A percentile compares a stretch with the other conserved stretches of the same genome.
phyloP scores from a whole-genome alignment of 768 basidiomycete genomes.

The Leccinellum luteum region DNA sequence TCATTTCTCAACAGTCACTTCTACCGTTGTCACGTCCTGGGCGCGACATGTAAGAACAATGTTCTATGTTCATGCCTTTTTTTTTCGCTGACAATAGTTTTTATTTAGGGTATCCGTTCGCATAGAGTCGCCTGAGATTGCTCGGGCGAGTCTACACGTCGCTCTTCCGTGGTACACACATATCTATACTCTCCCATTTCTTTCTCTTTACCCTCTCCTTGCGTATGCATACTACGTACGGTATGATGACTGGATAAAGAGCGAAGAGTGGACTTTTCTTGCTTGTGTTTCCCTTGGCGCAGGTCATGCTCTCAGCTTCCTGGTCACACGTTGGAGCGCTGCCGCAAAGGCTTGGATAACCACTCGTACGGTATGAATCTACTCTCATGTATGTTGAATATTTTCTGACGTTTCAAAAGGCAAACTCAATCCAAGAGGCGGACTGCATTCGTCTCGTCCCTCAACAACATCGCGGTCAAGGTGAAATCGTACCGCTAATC shows the following conservation, averaged over 20 bases:
- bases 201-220: slow-evolving; percentile 77
- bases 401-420: slow-evolving; percentile 36
- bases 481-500: slow-evolving; percentile 79
- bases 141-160: slow-evolving; percentile 62
- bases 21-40: background rate
- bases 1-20: background rate
- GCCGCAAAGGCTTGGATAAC: slow-evolving; percentile 78
- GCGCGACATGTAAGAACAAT: slow-evolving; percentile 18
- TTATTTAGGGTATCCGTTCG: slow-evolving; percentile 41
- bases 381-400: background rate
- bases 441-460: slow-evolving; percentile 82
- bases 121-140: slow-evolving; percentile 67
- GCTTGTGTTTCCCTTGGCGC: slow-evolving; percentile 82
- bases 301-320: slow-evolving; percentile 88
- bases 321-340: slow-evolving; percentile 88
- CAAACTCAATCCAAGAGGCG: slow-evolving; percentile 64
- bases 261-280: slow-evolving; percentile 98
- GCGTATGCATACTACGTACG: slow-evolving; percentile 90
- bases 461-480: slow-evolving; percentile 76
- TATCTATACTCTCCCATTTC: slow-evolving; percentile 73
- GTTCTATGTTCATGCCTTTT: background rate
- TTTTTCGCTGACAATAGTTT: background rate
- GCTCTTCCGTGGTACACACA: slow-evolving; percentile 67
- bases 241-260: slow-evolving; percentile 88
- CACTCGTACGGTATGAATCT: slow-evolving; percentile 57